These are phyloP conservation scores for Daldinia eschscholtzii DNA, from an alignment of 2,329 filamentous ascomycete genomes.

Conservation along the genomic window DNA sequence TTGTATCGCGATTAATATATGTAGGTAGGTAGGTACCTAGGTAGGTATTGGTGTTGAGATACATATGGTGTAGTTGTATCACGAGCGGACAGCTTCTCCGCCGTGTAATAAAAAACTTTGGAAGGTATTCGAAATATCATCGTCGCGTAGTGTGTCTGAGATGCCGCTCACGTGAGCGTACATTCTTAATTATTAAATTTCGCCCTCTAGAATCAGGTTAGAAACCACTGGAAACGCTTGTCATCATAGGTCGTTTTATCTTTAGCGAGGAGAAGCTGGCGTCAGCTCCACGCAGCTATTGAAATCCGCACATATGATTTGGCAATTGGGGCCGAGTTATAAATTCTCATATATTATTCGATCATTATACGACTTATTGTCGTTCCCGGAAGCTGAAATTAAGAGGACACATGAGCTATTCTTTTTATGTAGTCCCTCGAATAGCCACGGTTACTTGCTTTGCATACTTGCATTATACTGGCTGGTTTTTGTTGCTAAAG, in stretches of 20 bases:
- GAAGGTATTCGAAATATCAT: slow-evolving; percentile 5
- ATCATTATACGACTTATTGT: neutral
- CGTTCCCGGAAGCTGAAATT: neutral
- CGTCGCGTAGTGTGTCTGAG: slow-evolving; percentile 6
- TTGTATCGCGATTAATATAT: neutral
- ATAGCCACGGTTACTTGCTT: neutral
- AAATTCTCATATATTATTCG: neutral
- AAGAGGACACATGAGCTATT: neutral
- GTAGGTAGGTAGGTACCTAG: neutral
- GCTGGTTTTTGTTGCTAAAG: neutral
- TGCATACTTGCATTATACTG: neutral
- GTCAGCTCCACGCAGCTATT: neutral
- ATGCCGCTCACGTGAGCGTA: slow-evolving; percentile 34
- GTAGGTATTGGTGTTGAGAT: neutral
- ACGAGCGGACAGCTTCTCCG: neutral
- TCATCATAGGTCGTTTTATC: neutral
- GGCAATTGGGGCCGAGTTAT: neutral
- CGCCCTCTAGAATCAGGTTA: neutral
- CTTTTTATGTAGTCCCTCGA: neutral
- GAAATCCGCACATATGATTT: neutral
- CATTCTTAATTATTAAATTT: neutral
- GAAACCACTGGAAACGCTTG: neutral
- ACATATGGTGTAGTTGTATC: neutral
- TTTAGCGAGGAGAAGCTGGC: neutral
- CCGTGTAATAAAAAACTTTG: neutral